Conservation (phyloP, 768 basidiomycete species). For the Cubamyces lactineus region DNA sequence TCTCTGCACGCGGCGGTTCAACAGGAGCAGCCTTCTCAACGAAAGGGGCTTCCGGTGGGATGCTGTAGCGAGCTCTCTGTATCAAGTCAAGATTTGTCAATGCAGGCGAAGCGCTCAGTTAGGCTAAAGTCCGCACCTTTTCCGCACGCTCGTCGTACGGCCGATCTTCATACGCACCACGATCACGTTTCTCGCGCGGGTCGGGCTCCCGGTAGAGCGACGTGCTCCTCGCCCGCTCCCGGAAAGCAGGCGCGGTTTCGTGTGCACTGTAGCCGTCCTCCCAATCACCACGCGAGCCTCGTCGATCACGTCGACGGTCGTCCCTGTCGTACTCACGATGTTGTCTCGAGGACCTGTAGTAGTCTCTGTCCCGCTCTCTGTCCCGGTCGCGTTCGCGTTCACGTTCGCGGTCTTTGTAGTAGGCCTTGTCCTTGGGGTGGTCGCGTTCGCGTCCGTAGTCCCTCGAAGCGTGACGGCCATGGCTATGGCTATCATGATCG, state of each 20-base stretch:
- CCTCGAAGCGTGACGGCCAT: constrained; percentile 44
- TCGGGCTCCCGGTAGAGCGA: constrained; percentile 38
- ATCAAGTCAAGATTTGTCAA: not conserved
- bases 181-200: constrained; percentile 38
- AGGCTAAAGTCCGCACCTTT: constrained; percentile 52
- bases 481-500: constrained; percentile 45
- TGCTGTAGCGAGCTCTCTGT: constrained; percentile 29
- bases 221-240: constrained; percentile 56
- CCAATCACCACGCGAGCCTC: constrained; percentile 46
- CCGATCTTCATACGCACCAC: constrained; percentile 47
- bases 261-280: constrained; percentile 47
- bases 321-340: constrained; percentile 61
- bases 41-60: constrained; percentile 49
- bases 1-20: constrained; percentile 58
- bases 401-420: constrained; percentile 32
- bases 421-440: constrained; percentile 43
- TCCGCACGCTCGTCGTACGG: constrained; percentile 61
- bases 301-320: constrained; percentile 47
- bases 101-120: not conserved
- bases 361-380: constrained; percentile 44
- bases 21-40: constrained; percentile 37
- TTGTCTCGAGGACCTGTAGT: constrained; percentile 44
- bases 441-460: constrained; percentile 40
- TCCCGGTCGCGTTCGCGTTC: constrained; percentile 35
- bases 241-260: constrained; percentile 42